Evolutionary conservation across 1,284 basidiomycete species (phyloP).

Genomic region (Sporisorium iseilematis-ciliati): DNA sequence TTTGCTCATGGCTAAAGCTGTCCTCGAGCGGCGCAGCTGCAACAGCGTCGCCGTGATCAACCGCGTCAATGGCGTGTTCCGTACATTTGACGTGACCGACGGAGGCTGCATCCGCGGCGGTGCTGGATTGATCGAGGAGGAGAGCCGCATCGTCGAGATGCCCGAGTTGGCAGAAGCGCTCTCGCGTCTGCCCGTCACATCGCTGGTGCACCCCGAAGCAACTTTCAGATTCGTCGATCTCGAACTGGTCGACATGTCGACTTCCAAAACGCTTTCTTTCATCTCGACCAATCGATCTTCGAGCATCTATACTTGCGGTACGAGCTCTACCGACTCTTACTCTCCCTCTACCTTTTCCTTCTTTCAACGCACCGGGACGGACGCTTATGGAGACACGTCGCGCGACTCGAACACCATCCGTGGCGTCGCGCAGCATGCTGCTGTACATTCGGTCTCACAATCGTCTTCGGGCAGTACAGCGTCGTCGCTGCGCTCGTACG

Average conservation of each 20-base stretch:
- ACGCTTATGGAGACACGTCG: background rate
- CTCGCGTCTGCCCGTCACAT: conserved; percentile 19
- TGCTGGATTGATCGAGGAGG: conserved; percentile 73
- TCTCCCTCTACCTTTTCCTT: conserved; percentile 25
- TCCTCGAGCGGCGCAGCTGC: conserved; percentile 74
- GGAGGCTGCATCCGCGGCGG: conserved; percentile 77
- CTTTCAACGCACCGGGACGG: conserved; percentile 20
- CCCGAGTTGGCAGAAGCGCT: conserved; percentile 71
- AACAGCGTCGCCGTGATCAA: conserved; percentile 80
- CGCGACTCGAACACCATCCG: conserved; percentile 19
- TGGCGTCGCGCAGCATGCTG: background rate
- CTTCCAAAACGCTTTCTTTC: conserved; percentile 11
- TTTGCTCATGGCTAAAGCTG: conserved; percentile 74
- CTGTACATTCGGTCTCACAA: background rate
- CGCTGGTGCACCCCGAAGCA: conserved; percentile 11
- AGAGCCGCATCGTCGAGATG: conserved; percentile 70
- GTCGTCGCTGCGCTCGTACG: conserved; percentile 9
- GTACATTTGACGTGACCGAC: conserved; percentile 77
- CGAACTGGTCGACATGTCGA: conserved; percentile 38
- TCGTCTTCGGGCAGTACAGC: conserved; percentile 2
- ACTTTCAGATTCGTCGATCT: conserved; percentile 25
- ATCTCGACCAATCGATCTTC: background rate
- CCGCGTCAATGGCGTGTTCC: conserved; percentile 75
- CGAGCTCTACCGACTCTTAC: conserved; percentile 29
- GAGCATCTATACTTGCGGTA: conserved; percentile 12